Evolutionary conservation across 2,329 filamentous ascomycete genomes (phyloP).

Genomic region (Penicillium janthinellum): DNA sequence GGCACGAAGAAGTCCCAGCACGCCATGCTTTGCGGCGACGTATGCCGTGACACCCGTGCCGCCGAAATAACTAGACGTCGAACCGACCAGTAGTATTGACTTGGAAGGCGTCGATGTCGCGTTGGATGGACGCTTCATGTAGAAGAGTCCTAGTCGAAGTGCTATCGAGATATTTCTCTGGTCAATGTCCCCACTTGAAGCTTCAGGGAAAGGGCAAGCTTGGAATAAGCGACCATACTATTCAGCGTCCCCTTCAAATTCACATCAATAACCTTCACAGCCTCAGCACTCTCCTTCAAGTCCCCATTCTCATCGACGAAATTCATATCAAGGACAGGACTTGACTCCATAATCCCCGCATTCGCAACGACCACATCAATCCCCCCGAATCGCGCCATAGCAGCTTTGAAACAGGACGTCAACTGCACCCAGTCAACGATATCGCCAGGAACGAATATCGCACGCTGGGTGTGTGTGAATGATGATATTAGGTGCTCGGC

Average conservation of each 20-base stretch:
- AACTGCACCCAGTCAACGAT: constrained; percentile 43
- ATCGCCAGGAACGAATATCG: constrained; percentile 39
- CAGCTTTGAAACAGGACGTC: constrained; percentile 35
- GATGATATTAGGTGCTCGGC: constrained; percentile 9
- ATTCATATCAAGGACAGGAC: constrained; percentile 27
- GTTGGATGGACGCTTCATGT: constrained; percentile 21
- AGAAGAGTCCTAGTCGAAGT: constrained; percentile 33
- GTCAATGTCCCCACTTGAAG: constrained; percentile 13
- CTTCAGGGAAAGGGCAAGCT: neutral
- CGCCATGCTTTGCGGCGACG: constrained; percentile 48
- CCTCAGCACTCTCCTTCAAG: constrained; percentile 28
- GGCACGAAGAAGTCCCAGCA: constrained; percentile 44
- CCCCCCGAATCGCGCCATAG: constrained; percentile 36
- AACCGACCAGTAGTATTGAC: constrained; percentile 45
- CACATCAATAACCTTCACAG: constrained; percentile 40
- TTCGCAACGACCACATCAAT: constrained; percentile 48
- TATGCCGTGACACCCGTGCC: constrained; percentile 48
- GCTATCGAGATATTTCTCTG: constrained; percentile 23
- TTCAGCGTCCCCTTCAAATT: constrained; percentile 51
- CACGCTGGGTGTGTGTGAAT: constrained; percentile 12
- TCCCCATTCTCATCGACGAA: constrained; percentile 24
- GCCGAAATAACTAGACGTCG: constrained; percentile 49
- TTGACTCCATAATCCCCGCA: constrained; percentile 43
- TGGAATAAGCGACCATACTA: constrained; percentile 31
- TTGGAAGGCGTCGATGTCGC: constrained; percentile 22